Evolutionary conservation across 345 rosid genomes (phyloP).

Genomic region (Eucalyptus brandiana): DNA sequence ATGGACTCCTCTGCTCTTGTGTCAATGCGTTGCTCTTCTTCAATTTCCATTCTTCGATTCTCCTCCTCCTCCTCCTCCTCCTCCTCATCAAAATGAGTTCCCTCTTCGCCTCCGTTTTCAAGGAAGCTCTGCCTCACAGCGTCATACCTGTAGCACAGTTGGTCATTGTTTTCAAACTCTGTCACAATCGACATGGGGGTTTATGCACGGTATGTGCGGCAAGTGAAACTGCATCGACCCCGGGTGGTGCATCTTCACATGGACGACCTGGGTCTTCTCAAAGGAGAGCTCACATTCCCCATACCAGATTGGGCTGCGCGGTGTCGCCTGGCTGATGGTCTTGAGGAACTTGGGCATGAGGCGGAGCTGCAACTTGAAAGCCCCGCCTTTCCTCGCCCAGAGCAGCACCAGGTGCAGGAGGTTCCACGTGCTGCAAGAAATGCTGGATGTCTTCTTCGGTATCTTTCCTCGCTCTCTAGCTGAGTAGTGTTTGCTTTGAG

Average conservation of each 20-base stretch:
- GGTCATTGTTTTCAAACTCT: conserved; percentile 19
- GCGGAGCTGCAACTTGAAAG: conserved; percentile 36
- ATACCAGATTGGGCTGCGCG: conserved; percentile 6
- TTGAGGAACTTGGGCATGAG: conserved; percentile 44
- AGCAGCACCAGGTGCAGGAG: conserved; percentile 42
- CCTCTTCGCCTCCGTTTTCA: not conserved
- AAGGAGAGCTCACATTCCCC: conserved; percentile 75
- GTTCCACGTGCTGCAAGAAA: conserved; percentile 32
- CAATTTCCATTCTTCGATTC: not conserved
- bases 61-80: conserved; percentile 10
- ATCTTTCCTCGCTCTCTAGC: not conserved
- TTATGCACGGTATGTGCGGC: conserved; percentile 47
- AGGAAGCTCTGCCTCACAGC: conserved; percentile 3
- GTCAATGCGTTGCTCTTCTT: conserved; percentile 55
- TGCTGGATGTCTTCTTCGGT: not conserved
- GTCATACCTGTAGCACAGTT: not conserved
- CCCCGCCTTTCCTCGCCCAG: conserved; percentile 71
- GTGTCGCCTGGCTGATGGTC: conserved; percentile 8
- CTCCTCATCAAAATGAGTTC: not conserved
- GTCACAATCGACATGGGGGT: conserved; percentile 32
- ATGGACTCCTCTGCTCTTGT: conserved; percentile 76
- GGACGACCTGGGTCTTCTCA: conserved; percentile 64
- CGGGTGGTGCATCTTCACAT: conserved; percentile 47
- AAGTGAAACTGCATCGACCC: conserved; percentile 33
- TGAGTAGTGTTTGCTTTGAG: not conserved